Conservation (phyloP, 306 rosid species). For the Adenanthera pavonina region DNA sequence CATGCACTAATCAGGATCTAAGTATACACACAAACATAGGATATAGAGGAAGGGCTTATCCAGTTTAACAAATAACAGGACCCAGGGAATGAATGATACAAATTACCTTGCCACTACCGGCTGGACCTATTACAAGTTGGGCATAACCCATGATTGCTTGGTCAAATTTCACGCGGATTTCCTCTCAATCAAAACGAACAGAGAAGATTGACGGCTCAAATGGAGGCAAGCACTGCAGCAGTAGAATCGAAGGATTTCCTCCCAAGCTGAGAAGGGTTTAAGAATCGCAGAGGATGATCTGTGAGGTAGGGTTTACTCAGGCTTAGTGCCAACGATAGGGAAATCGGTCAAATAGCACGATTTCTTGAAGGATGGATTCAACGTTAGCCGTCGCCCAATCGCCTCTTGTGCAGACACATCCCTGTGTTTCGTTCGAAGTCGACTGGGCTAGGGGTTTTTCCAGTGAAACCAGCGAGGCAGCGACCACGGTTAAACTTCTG, state of each 20-base stretch:
- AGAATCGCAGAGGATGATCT: too few relatives aligned
- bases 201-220: conserved; percentile 46
- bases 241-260: background rate
- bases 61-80: background rate
- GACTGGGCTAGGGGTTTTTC: too few relatives aligned
- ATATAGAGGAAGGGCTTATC: background rate
- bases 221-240: conserved; percentile 62
- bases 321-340: too few relatives aligned
- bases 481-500: too few relatives aligned
- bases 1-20: conserved; percentile 24
- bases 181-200: conserved; percentile 42
- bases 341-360: too few relatives aligned
- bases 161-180: conserved; percentile 1
- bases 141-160: conserved; percentile 68
- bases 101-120: conserved; percentile 91
- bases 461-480: too few relatives aligned
- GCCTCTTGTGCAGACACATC: too few relatives aligned
- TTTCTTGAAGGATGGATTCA: too few relatives aligned
- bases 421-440: too few relatives aligned
- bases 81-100: background rate
- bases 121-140: conserved; percentile 84
- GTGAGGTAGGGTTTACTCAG: too few relatives aligned
- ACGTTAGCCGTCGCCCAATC: too few relatives aligned
- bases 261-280: too few relatives aligned
- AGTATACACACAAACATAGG: background rate